Evolutionary conservation across 176 grass and related monocot species (phyloP).

Genomic region (Alopecurus myosuroides): DNA sequence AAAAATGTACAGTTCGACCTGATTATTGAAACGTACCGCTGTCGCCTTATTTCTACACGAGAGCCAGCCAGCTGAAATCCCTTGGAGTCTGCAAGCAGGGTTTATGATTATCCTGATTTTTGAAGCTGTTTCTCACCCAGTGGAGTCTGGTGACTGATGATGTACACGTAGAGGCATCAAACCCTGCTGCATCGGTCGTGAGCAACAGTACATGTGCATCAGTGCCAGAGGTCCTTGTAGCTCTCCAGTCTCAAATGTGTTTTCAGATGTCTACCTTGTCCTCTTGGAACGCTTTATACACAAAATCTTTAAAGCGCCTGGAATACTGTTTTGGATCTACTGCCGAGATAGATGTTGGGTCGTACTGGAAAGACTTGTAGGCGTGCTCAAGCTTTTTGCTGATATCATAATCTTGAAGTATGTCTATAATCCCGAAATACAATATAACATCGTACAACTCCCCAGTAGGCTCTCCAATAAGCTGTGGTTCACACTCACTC

Average conservation of each 20-base stretch:
- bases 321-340: constrained; percentile 88
- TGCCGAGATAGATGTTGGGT: constrained; percentile 81
- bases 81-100: not conserved
- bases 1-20: constrained; percentile 25
- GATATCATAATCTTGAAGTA: constrained; percentile 94
- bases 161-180: constrained; percentile 30
- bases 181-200: constrained; percentile 9
- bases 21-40: constrained; percentile 33
- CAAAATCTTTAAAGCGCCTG: constrained; percentile 80
- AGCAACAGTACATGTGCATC: constrained; percentile 15
- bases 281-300: constrained; percentile 82
- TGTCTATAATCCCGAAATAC: constrained; percentile 92
- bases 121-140: constrained; percentile 16
- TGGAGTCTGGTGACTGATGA: constrained; percentile 25
- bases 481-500: constrained; percentile 38
- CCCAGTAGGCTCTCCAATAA: constrained; percentile 73
- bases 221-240: constrained; percentile 10
- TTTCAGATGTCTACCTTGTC: constrained; percentile 51
- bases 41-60: constrained; percentile 40
- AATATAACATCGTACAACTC: constrained; percentile 73
- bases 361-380: constrained; percentile 86
- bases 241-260: not conserved
- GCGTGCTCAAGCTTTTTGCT: constrained; percentile 94
- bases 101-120: constrained; percentile 5
- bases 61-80: constrained; percentile 12